Evolutionary conservation across 1,284 basidiomycete genomes (phyloP), one percentile per base, ranked within the genome.

Genomic region (Laetiporus sulphureus): DNA sequence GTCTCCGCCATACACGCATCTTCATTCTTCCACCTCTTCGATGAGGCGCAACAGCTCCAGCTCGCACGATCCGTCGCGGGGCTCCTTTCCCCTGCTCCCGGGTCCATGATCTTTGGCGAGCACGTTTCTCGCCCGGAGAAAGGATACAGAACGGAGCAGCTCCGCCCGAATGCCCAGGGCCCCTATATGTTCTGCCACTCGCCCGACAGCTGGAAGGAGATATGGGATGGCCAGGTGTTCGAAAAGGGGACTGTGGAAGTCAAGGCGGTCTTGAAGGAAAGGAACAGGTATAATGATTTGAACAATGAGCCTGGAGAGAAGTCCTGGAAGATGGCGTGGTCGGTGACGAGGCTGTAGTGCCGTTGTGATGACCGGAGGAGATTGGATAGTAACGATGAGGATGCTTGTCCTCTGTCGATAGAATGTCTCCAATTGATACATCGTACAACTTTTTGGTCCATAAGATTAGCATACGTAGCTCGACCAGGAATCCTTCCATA

Each of bases 11-110:
- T 75, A 21, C 67, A 72, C 49, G 61, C 66, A 5, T 68, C 68
- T 12, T 55, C 66, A 2, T 65, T 75, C 52, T 77, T 75, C 57
- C 73, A 75, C 50, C 60, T 75, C 16, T 75, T 75, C 55, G 49
- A 59, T 33, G 63, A 72, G 48, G 63, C 60, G 15, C 40, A 58
- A 18, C 72, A 75, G 51, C 32, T 56, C 4, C 41, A 61, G 27
- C 58, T 73, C 7, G 73, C 67, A 3, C 50, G 52, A 13, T 57
- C 52, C 4, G 44, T 73, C 32, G 66, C 65, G 0, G 51, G 64
- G 2, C 58, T 73, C 7, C 59, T 67, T 19, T 59, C 57, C 20
- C 46, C 60, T 0, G 40, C 53, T 25, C 53, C 58, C 3, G 66
- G 63, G 13, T 64, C 65, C 10, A 44, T 63, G 22, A 57, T 67